Evolutionary conservation across 106 monocot species (phyloP).

Genomic region (Acorus calamus): DNA sequence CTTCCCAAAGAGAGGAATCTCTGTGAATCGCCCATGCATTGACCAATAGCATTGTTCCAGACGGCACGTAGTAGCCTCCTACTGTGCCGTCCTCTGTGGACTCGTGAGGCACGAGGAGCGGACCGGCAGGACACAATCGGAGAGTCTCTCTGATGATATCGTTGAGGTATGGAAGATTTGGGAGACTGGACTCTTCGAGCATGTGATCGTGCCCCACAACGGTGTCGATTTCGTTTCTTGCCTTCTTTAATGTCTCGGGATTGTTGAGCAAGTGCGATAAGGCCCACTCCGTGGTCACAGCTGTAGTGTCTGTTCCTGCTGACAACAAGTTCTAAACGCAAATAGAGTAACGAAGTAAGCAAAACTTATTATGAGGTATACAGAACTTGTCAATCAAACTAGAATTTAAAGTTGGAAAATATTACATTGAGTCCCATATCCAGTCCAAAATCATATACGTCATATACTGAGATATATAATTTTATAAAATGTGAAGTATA

Average conservation of each 20-base stretch:
- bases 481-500: too few relatives aligned
- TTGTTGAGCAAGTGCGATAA: slow-evolving; percentile 17
- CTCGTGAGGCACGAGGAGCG: slow-evolving; percentile 22
- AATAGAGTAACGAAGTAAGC: slow-evolving; percentile 3
- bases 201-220: neutral
- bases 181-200: slow-evolving; percentile 1
- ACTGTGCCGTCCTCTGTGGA: slow-evolving; percentile 17
- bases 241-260: slow-evolving; percentile 9
- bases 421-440: too few relatives aligned
- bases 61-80: slow-evolving; percentile 18
- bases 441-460: too few relatives aligned
- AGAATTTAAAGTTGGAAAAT: too few relatives aligned
- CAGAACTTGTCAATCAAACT: too few relatives aligned
- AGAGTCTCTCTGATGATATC: slow-evolving; percentile 17
- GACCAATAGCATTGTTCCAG: slow-evolving; percentile 21
- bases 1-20: slow-evolving; percentile 11
- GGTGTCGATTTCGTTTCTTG: slow-evolving; percentile 9
- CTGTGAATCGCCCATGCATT: slow-evolving; percentile 20
- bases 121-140: slow-evolving; percentile 16
- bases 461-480: too few relatives aligned
- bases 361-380: too few relatives aligned
- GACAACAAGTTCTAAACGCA: neutral
- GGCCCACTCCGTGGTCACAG: slow-evolving; percentile 28
- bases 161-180: slow-evolving; percentile 13
- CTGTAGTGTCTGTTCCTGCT: slow-evolving; percentile 25